Evolutionary conservation across 2,329 filamentous ascomycete species (phyloP).

Genomic region (Fusarium sp.): DNA sequence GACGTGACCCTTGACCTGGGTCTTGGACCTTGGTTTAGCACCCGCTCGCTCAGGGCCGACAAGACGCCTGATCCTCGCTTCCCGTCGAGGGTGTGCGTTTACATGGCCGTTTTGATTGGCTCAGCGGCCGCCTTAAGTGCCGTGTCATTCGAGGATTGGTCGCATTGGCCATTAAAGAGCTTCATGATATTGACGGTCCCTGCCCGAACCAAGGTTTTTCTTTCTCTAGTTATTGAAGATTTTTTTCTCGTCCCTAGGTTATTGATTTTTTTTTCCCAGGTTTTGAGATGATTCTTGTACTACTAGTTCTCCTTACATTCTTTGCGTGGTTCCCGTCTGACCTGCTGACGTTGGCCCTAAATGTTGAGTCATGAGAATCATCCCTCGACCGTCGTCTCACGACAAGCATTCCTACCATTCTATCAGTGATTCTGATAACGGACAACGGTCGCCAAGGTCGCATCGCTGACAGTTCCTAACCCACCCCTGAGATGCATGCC

Average conservation of each 20-base stretch:
- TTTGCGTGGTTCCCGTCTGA: conserved; percentile 28
- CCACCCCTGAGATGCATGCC: conserved; percentile 38
- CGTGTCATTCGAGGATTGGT: conserved; percentile 45
- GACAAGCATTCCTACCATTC: conserved; percentile 8
- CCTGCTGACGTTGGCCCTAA: conserved; percentile 31
- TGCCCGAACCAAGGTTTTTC: conserved; percentile 22
- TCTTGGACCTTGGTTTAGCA: conserved; percentile 35
- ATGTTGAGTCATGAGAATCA: conserved; percentile 36
- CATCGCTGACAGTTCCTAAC: conserved; percentile 16
- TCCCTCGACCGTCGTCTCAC: conserved; percentile 15
- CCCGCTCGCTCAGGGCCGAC: conserved; percentile 41
- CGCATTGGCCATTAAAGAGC: conserved; percentile 26
- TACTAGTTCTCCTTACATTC: conserved; percentile 10
- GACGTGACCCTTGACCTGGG: conserved; percentile 18
- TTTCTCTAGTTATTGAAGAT: conserved; percentile 1
- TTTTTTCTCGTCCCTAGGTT: conserved; percentile 21
- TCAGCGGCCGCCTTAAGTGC: conserved; percentile 34
- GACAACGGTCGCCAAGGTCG: conserved; percentile 24
- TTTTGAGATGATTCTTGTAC: conserved; percentile 9
- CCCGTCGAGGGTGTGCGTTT: conserved; percentile 29
- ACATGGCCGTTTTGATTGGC: conserved; percentile 42
- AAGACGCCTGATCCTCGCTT: conserved; percentile 32
- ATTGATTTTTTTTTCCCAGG: conserved; percentile 21
- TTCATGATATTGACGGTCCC: conserved; percentile 21
- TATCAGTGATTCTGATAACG: conserved; percentile 30